Percentiles rank a stretch among this genome's conserved stretches.
These are phyloP conservation scores for Micromonas pusilla DNA, from an alignment of 139 green algal species.

Conservation along the genomic window DNA sequence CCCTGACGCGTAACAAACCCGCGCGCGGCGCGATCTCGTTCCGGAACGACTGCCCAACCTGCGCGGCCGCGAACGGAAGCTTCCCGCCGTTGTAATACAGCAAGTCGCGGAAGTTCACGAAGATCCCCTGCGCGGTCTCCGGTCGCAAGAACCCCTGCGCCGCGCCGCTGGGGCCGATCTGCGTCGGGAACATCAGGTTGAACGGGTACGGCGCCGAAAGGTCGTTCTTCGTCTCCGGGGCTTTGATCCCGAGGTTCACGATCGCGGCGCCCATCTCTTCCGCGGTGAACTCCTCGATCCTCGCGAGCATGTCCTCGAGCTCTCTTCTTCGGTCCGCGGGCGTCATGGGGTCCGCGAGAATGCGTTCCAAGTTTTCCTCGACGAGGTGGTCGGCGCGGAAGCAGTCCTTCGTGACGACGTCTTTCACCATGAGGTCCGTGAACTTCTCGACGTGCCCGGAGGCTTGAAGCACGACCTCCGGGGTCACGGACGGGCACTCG, in stretches of 20 bases:
- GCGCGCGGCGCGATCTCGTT: slow-evolving; percentile 83
- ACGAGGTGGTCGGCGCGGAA: slow-evolving; percentile 88
- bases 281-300: slow-evolving; percentile 76
- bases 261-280: slow-evolving; percentile 68
- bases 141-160: slow-evolving; percentile 33
- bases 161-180: slow-evolving; percentile 37
- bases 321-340: slow-evolving; percentile 49
- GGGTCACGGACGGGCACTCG: slow-evolving; percentile 95
- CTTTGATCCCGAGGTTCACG: slow-evolving; percentile 68
- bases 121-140: slow-evolving; percentile 55
- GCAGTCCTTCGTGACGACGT: slow-evolving; percentile 60
- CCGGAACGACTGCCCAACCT: slow-evolving; percentile 92
- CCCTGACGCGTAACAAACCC: slow-evolving; percentile 89
- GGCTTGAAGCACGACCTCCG: slow-evolving; percentile 85
- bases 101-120: slow-evolving; percentile 74
- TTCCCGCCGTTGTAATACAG: slow-evolving; percentile 97
- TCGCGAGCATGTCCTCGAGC: slow-evolving; percentile 59
- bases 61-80: slow-evolving; percentile 94
- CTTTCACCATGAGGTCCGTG: slow-evolving; percentile 96
- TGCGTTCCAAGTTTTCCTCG: slow-evolving; percentile 69
- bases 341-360: slow-evolving; percentile 70
- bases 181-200: slow-evolving; percentile 96
- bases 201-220: slow-evolving; percentile 88
- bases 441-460: slow-evolving; percentile 96
- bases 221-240: slow-evolving; percentile 90